Percentiles rank a stretch among this genome's conserved stretches.
Evolutionary conservation across 352 stramenopile species (phyloP).

Genomic region (Albugo candida): DNA sequence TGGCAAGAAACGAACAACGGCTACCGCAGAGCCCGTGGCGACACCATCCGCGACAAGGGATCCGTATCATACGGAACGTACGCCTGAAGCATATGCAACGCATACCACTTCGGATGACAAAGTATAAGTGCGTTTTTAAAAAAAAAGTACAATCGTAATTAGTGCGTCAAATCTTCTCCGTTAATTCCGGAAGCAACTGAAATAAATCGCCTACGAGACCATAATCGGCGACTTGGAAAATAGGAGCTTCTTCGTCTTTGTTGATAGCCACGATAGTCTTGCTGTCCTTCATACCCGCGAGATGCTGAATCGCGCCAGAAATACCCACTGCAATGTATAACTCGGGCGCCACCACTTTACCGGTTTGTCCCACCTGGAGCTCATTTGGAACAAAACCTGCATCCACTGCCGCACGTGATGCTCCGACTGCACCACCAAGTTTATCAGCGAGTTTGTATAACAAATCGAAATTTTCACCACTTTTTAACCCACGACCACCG

Average conservation of each 20-base stretch:
- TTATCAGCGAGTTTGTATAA: constrained; percentile 97
- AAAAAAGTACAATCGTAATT: background rate
- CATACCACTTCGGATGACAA: background rate
- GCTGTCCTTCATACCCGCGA: constrained; percentile 98
- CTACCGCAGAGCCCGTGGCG: background rate
- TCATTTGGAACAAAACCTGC: constrained; percentile 97
- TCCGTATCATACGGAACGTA: background rate
- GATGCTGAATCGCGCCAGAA: constrained; percentile 98
- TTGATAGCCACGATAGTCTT: constrained; percentile 99
- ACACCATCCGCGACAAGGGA: background rate
- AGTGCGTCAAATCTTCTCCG: constrained; percentile 86
- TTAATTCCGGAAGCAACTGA: constrained; percentile 92
- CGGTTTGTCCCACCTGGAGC: constrained; percentile 97
- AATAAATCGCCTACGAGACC: constrained; percentile 97
- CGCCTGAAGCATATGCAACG: background rate
- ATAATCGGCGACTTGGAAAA: constrained; percentile 99
- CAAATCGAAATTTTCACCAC: constrained; percentile 95
- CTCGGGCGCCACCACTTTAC: constrained; percentile 96
- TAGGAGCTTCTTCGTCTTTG: constrained; percentile 97
- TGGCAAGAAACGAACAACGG: background rate
- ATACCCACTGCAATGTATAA: constrained; percentile 96
- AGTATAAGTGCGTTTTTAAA: background rate
- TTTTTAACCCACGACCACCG: constrained; percentile 94
- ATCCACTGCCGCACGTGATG: constrained; percentile 94
- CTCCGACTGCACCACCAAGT: constrained; percentile 92